Percentiles rank a stretch among this genome's conserved stretches.
Conservation (phyloP, 2,329 filamentous ascomycete species). For the Ophiostoma australiae region DNA sequence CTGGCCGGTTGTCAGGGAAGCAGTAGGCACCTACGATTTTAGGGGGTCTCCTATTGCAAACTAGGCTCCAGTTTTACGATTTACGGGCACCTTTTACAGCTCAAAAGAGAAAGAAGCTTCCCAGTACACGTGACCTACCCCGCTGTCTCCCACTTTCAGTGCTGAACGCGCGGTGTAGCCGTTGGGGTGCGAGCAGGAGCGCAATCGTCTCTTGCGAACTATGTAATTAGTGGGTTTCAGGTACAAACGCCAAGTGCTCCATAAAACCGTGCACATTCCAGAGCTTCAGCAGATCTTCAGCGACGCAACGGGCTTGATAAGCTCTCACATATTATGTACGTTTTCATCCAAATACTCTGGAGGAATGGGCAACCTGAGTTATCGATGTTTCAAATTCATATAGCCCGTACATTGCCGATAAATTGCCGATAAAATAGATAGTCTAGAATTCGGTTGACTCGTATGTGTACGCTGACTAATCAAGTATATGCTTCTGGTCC, state of each 20-base stretch:
- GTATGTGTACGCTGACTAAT: constrained; percentile 39
- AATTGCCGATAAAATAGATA: neutral
- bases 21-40: neutral
- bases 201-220: neutral
- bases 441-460: too few relatives aligned
- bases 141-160: neutral
- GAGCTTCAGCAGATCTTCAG: neutral
- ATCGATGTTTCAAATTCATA: neutral
- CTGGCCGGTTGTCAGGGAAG: constrained; percentile 7
- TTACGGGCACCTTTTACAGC: neutral
- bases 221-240: constrained; percentile 1
- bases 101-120: neutral
- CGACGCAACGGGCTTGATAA: neutral
- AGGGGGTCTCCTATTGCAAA: neutral
- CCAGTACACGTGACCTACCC: constrained; percentile 5
- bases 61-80: neutral
- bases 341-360: neutral
- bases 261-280: neutral
- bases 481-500: constrained; percentile 53
- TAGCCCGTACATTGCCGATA: neutral
- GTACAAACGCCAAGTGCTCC: constrained; percentile 1
- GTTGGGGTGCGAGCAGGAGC: neutral
- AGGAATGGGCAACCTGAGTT: neutral
- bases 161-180: neutral
- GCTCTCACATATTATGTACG: neutral